Evolutionary conservation across 257 asterid genomes (phyloP), one percentile per base, ranked within the genome.

Genomic region (Lithospermum erythrorhizon): DNA sequence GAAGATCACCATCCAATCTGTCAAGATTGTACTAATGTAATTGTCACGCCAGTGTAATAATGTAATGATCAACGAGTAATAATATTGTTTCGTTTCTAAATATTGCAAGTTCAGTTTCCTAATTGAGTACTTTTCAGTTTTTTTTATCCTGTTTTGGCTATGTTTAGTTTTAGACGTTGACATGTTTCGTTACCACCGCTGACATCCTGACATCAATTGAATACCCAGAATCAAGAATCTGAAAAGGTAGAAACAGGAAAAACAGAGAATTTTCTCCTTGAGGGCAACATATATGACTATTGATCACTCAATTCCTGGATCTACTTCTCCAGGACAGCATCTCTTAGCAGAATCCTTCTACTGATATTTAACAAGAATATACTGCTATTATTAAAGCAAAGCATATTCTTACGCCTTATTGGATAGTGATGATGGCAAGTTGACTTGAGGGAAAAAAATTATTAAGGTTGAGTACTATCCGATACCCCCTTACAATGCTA

Each of bases 1-100:
- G 73, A 58, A 68, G 75, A 58, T 37, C 56, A 5, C 63, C 18
- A 30, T 57, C 48, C 55, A 21, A 30, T 70, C 47, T 53, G 4
- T 32, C 14, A 22, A 53, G 61, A 53, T 19, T 58, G 64, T 16
- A 48, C 18, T 11, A 5, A 48, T 65, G 18, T 15, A 54, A 30
- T 20, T 58, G 70, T 53, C 47, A 47, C 58, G 29, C 18, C 47
- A 9, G 13, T 70, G 30, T 22, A 55, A 32, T 53, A 9, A 27
- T 49, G n/a, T 57, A 23, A 65, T 25, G 64, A 27, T 61, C 14
- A 30, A 27, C 27, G 16, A 7, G 32, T 21, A 55, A 61, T 56
- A 45, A 21, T 27, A 32, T 27, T 27, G 27, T 47, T 45, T 16
- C 30, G 47, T 29, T 60, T 6, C 11, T n/a, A 14, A 41, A 41